Conservation (phyloP, 768 basidiomycete species). For the Antrodiella citrinella region DNA sequence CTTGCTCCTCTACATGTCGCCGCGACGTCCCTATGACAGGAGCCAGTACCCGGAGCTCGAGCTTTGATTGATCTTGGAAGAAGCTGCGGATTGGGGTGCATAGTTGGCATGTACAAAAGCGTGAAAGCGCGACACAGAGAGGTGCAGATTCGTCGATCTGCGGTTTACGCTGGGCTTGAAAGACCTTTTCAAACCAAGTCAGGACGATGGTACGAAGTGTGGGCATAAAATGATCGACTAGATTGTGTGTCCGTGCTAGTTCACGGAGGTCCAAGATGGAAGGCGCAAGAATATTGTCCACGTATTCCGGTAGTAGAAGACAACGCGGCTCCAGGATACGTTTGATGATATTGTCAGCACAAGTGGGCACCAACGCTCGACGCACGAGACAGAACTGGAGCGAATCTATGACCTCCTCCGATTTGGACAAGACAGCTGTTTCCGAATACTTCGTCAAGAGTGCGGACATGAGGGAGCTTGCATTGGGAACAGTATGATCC, state of each 20-base stretch:
- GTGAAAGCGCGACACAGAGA: constrained; percentile 1
- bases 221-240: constrained; percentile 33
- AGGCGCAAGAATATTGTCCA: constrained; percentile 9
- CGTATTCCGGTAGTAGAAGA: constrained; percentile 1
- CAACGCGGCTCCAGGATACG: no score
- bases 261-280: constrained; percentile 16
- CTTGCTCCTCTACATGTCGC: no score
- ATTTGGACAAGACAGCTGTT: no score
- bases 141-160: not conserved
- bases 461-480: no score
- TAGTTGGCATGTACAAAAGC: not conserved
- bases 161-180: constrained; percentile 10
- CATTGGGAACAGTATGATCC: no score
- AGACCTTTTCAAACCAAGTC: constrained; percentile 8
- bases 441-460: no score
- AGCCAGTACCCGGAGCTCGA: not conserved
- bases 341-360: no score
- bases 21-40: not conserved
- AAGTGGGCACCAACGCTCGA: no score
- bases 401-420: no score
- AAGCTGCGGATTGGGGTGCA: not conserved
- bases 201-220: constrained; percentile 8
- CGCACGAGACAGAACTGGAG: no score
- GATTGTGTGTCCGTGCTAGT: constrained; percentile 32
- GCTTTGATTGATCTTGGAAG: no score